Percentiles rank a stretch among this genome's conserved stretches.
These are phyloP conservation scores for Spergularia bocconei DNA, from an alignment of 148 eudicot species.

Conservation along the genomic window DNA sequence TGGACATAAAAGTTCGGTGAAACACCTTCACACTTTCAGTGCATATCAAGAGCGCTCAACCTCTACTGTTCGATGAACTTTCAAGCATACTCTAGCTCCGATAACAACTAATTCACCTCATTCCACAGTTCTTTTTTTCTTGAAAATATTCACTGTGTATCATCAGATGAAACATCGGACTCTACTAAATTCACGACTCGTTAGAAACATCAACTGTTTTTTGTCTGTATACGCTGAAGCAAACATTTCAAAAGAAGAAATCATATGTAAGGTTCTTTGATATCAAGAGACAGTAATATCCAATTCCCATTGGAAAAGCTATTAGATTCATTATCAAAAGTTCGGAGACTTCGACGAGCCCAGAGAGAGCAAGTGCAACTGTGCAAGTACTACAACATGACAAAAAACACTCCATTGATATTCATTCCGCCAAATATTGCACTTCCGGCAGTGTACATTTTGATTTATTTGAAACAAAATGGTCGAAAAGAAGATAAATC, in stretches of 20 bases:
- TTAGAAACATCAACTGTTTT: no score
- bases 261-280: background rate
- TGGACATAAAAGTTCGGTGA: background rate
- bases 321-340: slow-evolving; percentile 16
- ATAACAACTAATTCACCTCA: no score
- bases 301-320: background rate
- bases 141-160: no score
- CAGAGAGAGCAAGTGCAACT: slow-evolving; percentile 9
- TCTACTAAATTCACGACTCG: no score
- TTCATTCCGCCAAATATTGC: slow-evolving; percentile 8
- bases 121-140: no score
- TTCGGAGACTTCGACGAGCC: slow-evolving; percentile 3
- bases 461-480: slow-evolving; percentile 24
- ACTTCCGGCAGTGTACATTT: slow-evolving; percentile 15
- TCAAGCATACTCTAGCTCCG: no score
- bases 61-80: no score
- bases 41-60: no score
- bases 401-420: slow-evolving; percentile 12
- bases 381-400: slow-evolving; percentile 18
- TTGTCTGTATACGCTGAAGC: background rate
- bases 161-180: no score
- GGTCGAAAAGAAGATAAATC: background rate
- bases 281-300: background rate
- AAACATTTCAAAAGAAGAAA: background rate
- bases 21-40: no score